Conservation (phyloP, 1,284 basidiomycete genomes). For the Pseudomicrostroma phylloplanum region DNA sequence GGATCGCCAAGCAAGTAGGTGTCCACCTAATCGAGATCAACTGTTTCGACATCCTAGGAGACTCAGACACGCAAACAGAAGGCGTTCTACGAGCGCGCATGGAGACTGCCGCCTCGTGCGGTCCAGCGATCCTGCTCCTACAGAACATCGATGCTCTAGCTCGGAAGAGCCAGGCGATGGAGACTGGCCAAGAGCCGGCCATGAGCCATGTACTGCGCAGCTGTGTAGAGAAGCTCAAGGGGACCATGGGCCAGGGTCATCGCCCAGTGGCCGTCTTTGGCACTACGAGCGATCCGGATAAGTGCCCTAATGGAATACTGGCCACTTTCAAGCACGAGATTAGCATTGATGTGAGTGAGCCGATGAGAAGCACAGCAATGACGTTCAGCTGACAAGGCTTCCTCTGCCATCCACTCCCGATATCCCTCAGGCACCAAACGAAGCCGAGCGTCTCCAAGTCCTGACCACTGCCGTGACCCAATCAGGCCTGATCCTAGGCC, state of each 20-base stretch:
- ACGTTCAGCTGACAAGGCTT: background rate
- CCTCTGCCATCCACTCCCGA: conserved; percentile 52
- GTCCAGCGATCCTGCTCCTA: conserved; percentile 78
- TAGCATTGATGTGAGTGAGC: conserved; percentile 51
- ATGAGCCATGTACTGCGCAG: conserved; percentile 64
- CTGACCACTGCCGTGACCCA: conserved; percentile 53
- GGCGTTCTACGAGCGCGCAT: conserved; percentile 69
- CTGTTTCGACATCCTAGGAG: conserved; percentile 76
- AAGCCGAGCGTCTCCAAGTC: conserved; percentile 60
- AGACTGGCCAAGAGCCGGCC: conserved; percentile 66
- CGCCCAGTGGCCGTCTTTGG: conserved; percentile 56
- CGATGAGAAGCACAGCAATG: background rate
- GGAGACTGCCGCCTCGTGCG: conserved; percentile 70
- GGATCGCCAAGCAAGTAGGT: conserved; percentile 63
- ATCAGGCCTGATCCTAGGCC: conserved; percentile 55
- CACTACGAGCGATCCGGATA: conserved; percentile 66
- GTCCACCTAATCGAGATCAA: conserved; percentile 81
- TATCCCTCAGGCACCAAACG: conserved; percentile 60
- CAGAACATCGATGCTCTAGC: conserved; percentile 77
- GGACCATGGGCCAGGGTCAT: conserved; percentile 18
- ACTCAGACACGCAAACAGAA: conserved; percentile 73
- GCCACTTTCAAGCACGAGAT: conserved; percentile 84
- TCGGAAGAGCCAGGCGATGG: conserved; percentile 63
- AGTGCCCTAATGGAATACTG: conserved; percentile 64
- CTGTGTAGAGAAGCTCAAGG: conserved; percentile 58